Base-by-base conservation (phyloP, 1,284 basidiomycete species). In the Ustilago nuda region DNA sequence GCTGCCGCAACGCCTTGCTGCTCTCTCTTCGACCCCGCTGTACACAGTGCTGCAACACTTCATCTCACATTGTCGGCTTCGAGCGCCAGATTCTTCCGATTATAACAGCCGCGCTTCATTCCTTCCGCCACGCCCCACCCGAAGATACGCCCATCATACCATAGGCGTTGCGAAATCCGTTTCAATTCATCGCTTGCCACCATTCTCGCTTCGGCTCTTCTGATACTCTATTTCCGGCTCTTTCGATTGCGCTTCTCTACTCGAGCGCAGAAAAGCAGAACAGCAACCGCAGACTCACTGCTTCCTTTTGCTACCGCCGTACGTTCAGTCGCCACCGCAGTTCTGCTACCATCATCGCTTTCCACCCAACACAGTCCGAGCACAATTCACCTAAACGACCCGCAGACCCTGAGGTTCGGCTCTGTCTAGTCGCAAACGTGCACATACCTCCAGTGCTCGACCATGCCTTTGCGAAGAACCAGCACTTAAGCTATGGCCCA, bases 401-500 rank as follows among this genome's bases (percentile, higher is more conserved):
- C 19, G 15, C 53, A 37, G 36, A 41, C 30, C 52, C 27, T 19
- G 45, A 33, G 27, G 43, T 27, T 19, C 56, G 39, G 36, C 27
- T 32, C 12, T 30, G 33, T 17, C 35, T 53, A 51, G 46, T 52
- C 45, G 53, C 57, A 45, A 45, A 12, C 27, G 13, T 37, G 17
- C n/a, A 12, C 4, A 36, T 1, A 11, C 32, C 13, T 15, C 13
- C 32, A 59, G 23, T 61, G 46, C 65, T 61, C 61, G 64, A 67
- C 56, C 61, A 72, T 72, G 70, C 65, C 61, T 64, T 64, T 57
- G 61, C 57, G 35, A 30, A 56, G 35, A 11, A 35, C 57, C 27
- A 56, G 61, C 56, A 43, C 32, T 17, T 72, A 67, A 72, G 65
- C 70, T 59, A 64, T 72, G 70, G 70, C 70, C 63, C 70, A 67